A percentile compares a stretch with the other conserved stretches of the same genome.
phyloP scores from a whole-genome alignment of 441 rosid genomes.

The Mallotus japonicus region DNA sequence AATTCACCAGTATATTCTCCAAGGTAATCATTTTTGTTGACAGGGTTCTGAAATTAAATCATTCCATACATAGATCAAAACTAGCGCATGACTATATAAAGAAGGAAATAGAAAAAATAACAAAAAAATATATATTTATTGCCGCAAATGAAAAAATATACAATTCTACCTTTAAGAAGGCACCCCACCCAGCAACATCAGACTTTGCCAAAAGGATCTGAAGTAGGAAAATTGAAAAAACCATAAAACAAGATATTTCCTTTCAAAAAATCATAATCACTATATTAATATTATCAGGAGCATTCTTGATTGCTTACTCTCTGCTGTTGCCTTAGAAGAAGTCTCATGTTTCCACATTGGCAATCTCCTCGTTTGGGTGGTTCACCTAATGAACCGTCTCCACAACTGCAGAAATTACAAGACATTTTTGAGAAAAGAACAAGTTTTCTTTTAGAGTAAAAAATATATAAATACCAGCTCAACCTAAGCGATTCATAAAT shows the following conservation, averaged over 20 bases:
- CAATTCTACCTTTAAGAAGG: constrained; percentile 62
- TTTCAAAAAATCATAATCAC: constrained; percentile 8
- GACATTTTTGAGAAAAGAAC: not conserved
- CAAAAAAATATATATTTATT: not conserved
- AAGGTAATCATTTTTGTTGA: constrained; percentile 72
- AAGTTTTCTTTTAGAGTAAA: no score
- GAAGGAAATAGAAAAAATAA: not conserved
- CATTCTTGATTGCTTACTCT: constrained; percentile 44
- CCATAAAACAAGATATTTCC: constrained; percentile 9
- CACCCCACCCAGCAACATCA: constrained; percentile 96
- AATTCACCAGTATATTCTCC: constrained; percentile 96
- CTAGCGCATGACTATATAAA: not conserved
- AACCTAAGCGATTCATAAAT: not conserved
- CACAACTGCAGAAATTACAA: constrained; percentile 53
- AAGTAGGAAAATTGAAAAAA: constrained; percentile 17
- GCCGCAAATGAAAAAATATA: not conserved
- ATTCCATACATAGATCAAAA: constrained; percentile 19
- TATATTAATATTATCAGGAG: constrained; percentile 9
- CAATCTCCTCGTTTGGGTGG: constrained; percentile 64
- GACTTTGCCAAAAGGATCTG: constrained; percentile 81
- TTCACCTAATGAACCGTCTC: constrained; percentile 74
- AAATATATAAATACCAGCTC: no score
- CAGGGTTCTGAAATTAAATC: constrained; percentile 52
- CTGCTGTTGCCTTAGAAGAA: constrained; percentile 74
- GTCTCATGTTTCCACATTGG: constrained; percentile 86